Base-by-base conservation (phyloP, 2,329 filamentous ascomycete species). In the Mycosphaerelloides madeirae region DNA sequence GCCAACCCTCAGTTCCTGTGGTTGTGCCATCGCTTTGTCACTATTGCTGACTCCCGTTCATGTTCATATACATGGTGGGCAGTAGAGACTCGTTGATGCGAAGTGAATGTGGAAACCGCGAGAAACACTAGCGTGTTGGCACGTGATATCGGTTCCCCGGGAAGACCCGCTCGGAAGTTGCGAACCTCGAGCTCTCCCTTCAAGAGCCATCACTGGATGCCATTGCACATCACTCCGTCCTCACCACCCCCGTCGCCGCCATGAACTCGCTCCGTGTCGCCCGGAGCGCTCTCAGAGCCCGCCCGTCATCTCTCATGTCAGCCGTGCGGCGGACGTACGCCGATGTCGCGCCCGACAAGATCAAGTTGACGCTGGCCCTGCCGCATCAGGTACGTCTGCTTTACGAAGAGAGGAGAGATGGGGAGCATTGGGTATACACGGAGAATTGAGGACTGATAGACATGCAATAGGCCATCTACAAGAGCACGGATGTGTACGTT, bases 211-310 rank as follows among this genome's bases (percentile, higher is more conserved):
- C 22, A 9, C 22, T 25, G 6, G 22, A 6, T 25, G 22, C 22
- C 22, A 25, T 25, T 25, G 22, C 22, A 25, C 9, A n/a, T n/a
- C n/a, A n/a, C n/a, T n/a, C n/a, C n/a, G n/a, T n/a, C n/a, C 22
- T 25, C 22, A 25, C 9, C 22, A 9, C 22, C 5, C 9, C 5
- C 22, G 9, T 9, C 22, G 22, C 22, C 22, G 22, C 72, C 75
- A 97, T 97, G 91, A 95, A 89, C 82, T 86, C 88, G 72, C 76
- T 96, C 75, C 88, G 90, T 74, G 78, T 95, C 73, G 87, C 89
- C 77, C 85, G 91, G 73, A 81, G 83, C 72, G 91, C 88, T 76
- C 79, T 95, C 70, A 80, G 88, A 74, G 87, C 81, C 67, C 85
- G 84, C 65, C 84, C 89, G 67, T 76, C 85, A 65, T 79, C 84